Conservation (phyloP, 192 early-diverging fungal species). For the Pilaira anomala region DNA sequence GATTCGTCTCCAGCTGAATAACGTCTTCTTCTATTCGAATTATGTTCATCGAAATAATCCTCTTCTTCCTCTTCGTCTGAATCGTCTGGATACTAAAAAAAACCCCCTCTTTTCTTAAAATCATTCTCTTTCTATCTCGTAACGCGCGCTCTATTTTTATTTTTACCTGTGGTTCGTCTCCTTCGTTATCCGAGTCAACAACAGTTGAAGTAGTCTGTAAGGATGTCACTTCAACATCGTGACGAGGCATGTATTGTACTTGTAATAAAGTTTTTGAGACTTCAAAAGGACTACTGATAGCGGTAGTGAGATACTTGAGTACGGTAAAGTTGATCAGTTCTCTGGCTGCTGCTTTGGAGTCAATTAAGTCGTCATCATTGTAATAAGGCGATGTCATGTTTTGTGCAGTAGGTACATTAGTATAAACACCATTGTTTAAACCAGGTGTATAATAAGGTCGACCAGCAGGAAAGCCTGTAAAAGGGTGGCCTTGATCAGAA, state of each 20-base stretch:
- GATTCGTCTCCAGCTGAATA: conserved; percentile 23
- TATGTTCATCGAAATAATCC: conserved; percentile 22
- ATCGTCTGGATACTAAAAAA: conserved; percentile 7
- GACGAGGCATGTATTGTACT: conserved; percentile 68
- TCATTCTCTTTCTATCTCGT: neutral
- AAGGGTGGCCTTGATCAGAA: conserved; percentile 26
- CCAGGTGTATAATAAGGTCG: conserved; percentile 36
- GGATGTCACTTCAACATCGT: conserved; percentile 39
- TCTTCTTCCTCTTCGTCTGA: conserved; percentile 30
- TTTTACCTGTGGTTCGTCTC: conserved; percentile 36
- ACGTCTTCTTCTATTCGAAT: conserved; percentile 7
- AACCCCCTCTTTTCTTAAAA: no score
- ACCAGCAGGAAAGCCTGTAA: conserved; percentile 27
- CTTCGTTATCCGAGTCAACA: conserved; percentile 27
- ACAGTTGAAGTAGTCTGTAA: neutral
- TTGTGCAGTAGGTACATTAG: conserved; percentile 4
- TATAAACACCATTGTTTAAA: conserved; percentile 24
- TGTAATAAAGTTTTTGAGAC: conserved; percentile 69
- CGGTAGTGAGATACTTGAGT: conserved; percentile 57
- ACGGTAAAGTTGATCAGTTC: conserved; percentile 63
- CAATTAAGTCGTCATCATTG: conserved; percentile 36
- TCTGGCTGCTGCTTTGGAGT: conserved; percentile 47
- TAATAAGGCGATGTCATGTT: neutral
- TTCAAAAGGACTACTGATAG: conserved; percentile 61
- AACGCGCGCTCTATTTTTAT: conserved; percentile 3